Evolutionary conservation across 163 green algal species (phyloP).

Genomic region (Chlamydomonas reinhardtii): DNA sequence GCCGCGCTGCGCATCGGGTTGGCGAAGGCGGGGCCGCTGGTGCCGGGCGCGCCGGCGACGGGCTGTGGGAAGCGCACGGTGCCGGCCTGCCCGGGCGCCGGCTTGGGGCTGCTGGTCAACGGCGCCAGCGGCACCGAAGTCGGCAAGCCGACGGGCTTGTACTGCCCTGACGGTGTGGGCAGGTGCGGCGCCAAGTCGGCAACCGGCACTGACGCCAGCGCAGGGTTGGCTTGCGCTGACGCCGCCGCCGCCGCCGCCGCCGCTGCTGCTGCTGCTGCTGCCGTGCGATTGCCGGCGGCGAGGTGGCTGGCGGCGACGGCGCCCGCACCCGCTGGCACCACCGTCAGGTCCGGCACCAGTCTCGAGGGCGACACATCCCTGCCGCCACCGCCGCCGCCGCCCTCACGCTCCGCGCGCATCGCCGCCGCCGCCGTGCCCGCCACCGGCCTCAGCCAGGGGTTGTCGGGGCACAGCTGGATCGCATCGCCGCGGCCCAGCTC

Average conservation of each 20-base stretch:
- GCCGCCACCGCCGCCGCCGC: not conserved
- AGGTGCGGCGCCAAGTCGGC: slow-evolving; percentile 3
- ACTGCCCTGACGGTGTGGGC: slow-evolving; percentile 8
- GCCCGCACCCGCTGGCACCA: not conserved
- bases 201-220: not conserved
- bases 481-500: slow-evolving; percentile 23
- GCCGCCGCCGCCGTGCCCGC: not conserved
- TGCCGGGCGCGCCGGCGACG: not conserved
- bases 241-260: not conserved
- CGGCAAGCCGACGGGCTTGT: not conserved
- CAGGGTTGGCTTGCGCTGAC: not conserved
- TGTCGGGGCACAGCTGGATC: not conserved
- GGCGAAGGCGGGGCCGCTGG: not conserved
- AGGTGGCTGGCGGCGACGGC: slow-evolving; percentile 6
- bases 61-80: slow-evolving; percentile 29
- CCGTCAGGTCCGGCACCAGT: not conserved
- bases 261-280: not conserved
- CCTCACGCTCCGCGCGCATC: not conserved
- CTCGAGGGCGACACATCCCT: not conserved
- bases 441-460: slow-evolving; percentile 31
- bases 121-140: not conserved
- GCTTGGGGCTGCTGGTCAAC: not conserved
- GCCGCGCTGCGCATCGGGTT: slow-evolving; percentile 17
- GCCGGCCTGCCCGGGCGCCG: slow-evolving; percentile 4
- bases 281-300: not conserved